These are phyloP conservation scores for Cladosporium velox DNA, from an alignment of 2,329 filamentous ascomycete species.

Conservation along the genomic window DNA sequence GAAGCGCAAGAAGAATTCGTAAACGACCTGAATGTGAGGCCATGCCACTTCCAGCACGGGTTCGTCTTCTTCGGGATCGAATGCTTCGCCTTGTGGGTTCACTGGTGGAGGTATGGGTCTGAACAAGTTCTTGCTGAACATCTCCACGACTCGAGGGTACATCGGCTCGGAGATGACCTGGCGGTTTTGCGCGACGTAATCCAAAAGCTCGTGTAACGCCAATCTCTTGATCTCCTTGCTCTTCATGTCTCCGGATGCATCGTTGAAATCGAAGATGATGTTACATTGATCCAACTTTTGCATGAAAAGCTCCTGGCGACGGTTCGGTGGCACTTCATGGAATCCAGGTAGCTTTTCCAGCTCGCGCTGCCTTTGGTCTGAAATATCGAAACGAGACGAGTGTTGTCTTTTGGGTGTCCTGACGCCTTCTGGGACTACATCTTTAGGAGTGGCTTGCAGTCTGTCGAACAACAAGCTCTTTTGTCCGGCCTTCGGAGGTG, in stretches of 20 bases:
- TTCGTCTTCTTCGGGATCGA: constrained; percentile 97
- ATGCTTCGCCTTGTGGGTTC: constrained; percentile 96
- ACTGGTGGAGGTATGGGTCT: constrained; percentile 94
- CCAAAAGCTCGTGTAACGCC: constrained; percentile 90
- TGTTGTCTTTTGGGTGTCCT: constrained; percentile 95
- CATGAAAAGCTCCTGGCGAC: constrained; percentile 97
- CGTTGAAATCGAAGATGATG: constrained; percentile 99
- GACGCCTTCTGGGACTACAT: constrained; percentile 85
- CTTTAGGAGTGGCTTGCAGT: constrained; percentile 90
- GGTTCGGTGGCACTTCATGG: constrained; percentile 93
- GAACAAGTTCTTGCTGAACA: constrained; percentile 99
- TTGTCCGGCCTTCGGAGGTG: constrained; percentile 85
- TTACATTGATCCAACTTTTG: constrained; percentile 99
- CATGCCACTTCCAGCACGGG: constrained; percentile 97
- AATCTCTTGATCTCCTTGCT: constrained; percentile 99
- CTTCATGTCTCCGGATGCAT: constrained; percentile 97
- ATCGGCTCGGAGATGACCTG: constrained; percentile 98
- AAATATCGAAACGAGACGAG: constrained; percentile 96
- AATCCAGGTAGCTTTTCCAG: constrained; percentile 97
- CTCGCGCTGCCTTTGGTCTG: constrained; percentile 82
- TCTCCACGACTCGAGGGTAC: constrained; percentile 97
- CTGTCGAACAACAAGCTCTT: constrained; percentile 89
- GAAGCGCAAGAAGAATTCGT: constrained; percentile 98
- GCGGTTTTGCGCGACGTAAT: constrained; percentile 97
- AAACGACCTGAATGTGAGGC: constrained; percentile 99